phyloP scores from a whole-genome alignment of 768 basidiomycete species.

The Rhizopogon rudus region DNA sequence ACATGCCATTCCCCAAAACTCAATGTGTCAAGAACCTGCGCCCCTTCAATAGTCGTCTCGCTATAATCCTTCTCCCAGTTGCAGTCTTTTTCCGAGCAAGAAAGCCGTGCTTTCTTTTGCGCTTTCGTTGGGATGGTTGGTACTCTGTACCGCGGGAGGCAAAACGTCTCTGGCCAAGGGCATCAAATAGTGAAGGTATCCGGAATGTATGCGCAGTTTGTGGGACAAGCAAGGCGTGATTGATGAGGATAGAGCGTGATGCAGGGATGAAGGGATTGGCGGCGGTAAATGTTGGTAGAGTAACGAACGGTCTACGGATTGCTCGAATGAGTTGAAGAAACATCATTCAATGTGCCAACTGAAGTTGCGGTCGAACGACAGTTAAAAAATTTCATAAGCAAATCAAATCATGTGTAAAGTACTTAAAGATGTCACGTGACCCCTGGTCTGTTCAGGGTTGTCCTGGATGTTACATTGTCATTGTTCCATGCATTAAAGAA shows the following conservation, averaged over 20 bases:
- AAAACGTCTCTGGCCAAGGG: constrained; percentile 36
- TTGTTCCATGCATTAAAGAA: constrained; percentile 6
- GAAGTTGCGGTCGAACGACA: too few species aligned
- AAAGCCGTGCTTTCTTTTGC: constrained; percentile 93
- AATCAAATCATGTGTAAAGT: too few species aligned
- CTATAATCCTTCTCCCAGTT: constrained; percentile 69
- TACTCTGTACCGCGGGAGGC: constrained; percentile 83
- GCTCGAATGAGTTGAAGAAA: not conserved
- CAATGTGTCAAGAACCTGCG: constrained; percentile 80
- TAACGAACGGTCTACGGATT: not conserved
- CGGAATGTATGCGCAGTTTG: constrained; percentile 1
- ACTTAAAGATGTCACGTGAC: not conserved
- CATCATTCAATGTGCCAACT: not conserved
- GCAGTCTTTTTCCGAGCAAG: constrained; percentile 66
- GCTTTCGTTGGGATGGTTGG: constrained; percentile 90
- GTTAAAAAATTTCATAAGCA: too few species aligned
- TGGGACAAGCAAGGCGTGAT: constrained; percentile 8
- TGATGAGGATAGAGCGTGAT: constrained; percentile 1
- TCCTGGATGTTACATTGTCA: not conserved
- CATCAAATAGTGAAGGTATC: not conserved
- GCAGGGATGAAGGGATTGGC: not conserved
- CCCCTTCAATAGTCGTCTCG: constrained; percentile 67
- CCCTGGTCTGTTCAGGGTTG: not conserved
- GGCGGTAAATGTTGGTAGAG: not conserved
- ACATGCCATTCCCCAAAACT: constrained; percentile 14